Base-by-base conservation (phyloP, 2,329 filamentous ascomycete genomes). In the Microdochium bolleyi region DNA sequence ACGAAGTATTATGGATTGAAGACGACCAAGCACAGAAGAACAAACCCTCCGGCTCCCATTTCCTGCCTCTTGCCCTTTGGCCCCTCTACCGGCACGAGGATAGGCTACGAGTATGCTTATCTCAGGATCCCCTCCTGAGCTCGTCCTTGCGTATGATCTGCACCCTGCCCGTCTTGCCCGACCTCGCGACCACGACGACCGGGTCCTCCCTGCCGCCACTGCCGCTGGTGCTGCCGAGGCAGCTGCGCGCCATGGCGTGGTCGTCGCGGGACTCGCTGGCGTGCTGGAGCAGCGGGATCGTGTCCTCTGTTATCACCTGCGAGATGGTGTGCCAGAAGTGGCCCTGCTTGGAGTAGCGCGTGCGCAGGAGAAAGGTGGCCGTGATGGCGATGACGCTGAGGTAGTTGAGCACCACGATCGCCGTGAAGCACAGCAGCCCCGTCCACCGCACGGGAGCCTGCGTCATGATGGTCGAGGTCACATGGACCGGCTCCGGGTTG, bases 321-420 rank as follows among this genome's bases (percentile, higher is more conserved):
- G 61, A 53, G 14, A 61, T 25, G 1, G 53, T 54, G 16, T 61
- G 61, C 60, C 61, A 62, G 24, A 58, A 59, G 14, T 60, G 58
- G 0, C 58, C 60, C 27, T 57, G 55, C 34, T 55, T 60, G 1
- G 60, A 62, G 25, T 54, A 56, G 1, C 51, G 48, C 21, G 60
- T 60, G 16, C 51, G 53, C 3, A 54, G 48, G 22, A 57, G 54
- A 32, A 61, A 61, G 3, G 56, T 24, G 2, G 51, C 49, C 7
- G 58, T 52, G 24, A 58, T 55, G 8, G 51, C 38, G 22, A 56
- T 24, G 2, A 56, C 55, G n/a, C 58, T 57, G 0, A 52, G 27
- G 49, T 57, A 52, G 14, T 60, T 57, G 49, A 50, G 22, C 3
- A 52, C n/a, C 13, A 57, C 51, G 13, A 57, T 52, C n/a, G 32